Base-by-base conservation (phyloP, 106 monocot species). In the Vanilla planifolia region DNA sequence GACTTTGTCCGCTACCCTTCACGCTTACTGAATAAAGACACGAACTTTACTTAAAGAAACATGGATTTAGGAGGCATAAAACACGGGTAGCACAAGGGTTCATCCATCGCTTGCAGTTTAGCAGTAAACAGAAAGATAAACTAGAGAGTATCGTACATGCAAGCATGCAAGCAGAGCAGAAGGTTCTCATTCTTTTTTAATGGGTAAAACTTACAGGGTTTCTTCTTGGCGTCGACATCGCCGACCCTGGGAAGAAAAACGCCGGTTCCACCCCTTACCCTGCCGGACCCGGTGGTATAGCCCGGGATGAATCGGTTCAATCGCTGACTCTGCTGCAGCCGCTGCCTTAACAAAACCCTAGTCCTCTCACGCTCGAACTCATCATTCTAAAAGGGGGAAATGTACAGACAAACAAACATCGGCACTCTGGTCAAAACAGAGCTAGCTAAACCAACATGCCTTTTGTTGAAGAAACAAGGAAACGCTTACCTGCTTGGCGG, bases 171-270 rank as follows among this genome's bases (percentile, higher is more conserved):
- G 14, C 40, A 40, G 40, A 40, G 40, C 2, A 40, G 40, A 14
- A 40, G 14, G 14, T 9, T 9, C 14, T 9, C 7, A 40, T 9
- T 5, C 1, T 40, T 40, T 40, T 40, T n/a, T n/a, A n/a, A n/a
- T 40, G 59, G 33, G 0, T 33, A n/a, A 1, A 6, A 40, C 42
- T 35, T 25, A 59, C 59, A 22, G 25, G 45, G 29, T 35, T 68
- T 68, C 22, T 23, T 57, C 1, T 14, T 35, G 43, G 29, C 30
- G 23, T 53, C 35, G 16, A 27, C 37, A 20, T 42, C 21, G 9
- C 2, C 6, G 4, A 60, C 62, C 28, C 77, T 47, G 1, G 77
- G 77, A 8, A 72, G 55, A 21, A 78, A 78, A 10, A 78, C 78
- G 6, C 78, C 78, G 2, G 78, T 78, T 6, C 78, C 78, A 0